These are phyloP conservation scores for Clonostachys chloroleuca DNA, from an alignment of 2,329 filamentous ascomycete species.

Conservation along the genomic window DNA sequence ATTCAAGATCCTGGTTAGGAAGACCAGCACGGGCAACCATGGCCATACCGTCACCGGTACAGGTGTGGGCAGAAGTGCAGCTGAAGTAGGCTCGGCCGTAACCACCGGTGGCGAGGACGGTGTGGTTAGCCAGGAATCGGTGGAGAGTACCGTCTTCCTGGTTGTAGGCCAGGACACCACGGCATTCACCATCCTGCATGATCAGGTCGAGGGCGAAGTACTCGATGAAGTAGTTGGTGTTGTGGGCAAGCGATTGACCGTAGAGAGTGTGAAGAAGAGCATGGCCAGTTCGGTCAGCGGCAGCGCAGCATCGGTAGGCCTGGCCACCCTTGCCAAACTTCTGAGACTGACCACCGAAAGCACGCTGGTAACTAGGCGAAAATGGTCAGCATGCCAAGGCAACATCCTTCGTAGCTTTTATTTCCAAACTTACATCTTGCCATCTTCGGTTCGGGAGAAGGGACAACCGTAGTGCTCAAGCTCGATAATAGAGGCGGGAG, in stretches of 20 bases:
- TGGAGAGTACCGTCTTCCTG: slow-evolving; percentile 98
- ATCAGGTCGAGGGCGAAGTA: slow-evolving; percentile 96
- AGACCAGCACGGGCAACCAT: slow-evolving; percentile 98
- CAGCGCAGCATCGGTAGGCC: slow-evolving; percentile 95
- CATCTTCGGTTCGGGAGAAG: slow-evolving; percentile 93
- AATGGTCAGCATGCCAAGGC: background rate
- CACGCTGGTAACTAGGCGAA: slow-evolving; percentile 79
- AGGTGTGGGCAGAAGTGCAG: slow-evolving; percentile 97
- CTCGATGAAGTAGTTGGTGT: slow-evolving; percentile 99
- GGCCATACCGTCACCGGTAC: slow-evolving; percentile 98
- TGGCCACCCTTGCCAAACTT: slow-evolving; percentile 95
- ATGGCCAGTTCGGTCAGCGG: slow-evolving; percentile 94
- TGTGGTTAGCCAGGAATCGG: slow-evolving; percentile 95
- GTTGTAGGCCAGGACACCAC: slow-evolving; percentile 95
- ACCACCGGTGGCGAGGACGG: slow-evolving; percentile 92
- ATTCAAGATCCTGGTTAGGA: slow-evolving; percentile 98
- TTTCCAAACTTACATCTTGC: slow-evolving; percentile 67
- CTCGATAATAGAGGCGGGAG: slow-evolving; percentile 86
- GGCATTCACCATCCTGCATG: slow-evolving; percentile 96
- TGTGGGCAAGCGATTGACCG: slow-evolving; percentile 92
- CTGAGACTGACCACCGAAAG: slow-evolving; percentile 95
- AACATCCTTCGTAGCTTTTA: background rate
- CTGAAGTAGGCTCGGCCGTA: slow-evolving; percentile 98
- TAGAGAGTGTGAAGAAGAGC: slow-evolving; percentile 98
- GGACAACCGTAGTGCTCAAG: slow-evolving; percentile 97